Evolutionary conservation across 805 yeast species (phyloP), one percentile per base, ranked within the genome.

Genomic region (Yarrowia porcina): DNA sequence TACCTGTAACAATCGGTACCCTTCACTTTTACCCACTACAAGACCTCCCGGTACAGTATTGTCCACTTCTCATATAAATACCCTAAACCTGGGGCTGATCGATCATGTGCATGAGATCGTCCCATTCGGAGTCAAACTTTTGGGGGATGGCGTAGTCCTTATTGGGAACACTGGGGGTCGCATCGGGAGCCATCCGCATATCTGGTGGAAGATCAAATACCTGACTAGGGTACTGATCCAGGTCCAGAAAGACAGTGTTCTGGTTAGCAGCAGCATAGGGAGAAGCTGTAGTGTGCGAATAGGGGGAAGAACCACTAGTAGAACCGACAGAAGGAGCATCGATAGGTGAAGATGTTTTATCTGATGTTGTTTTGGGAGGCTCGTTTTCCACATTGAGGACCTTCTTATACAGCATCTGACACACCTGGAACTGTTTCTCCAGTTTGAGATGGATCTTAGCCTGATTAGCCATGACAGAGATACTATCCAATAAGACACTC

Each of bases 231-330:
- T 52, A 52, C 33, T 13, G 32, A 11, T 52, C 59, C 3, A 52
- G 33, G 7, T 52, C 59, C 23, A 52, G 4, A 13, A 52, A 36
- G 13, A 52, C 28, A n/a, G 59, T 52, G 59, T 52, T 52, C 33
- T 52, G 59, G 59, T 52, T 52, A 13, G 59, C 59, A 15, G 59
- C 59, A n/a, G 59, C 36, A 21, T 52, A 52, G 9, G 59, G 59
- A 35, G 59, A 52, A 1, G 59, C 33, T 12, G 50, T 36, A 3
- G 44, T 36, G 21, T 33, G 41, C 11, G 59, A 36, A 4, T 52
- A 36, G 9, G 59, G 59, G 8, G 59, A 52, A 7, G 59, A 52
- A 33, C 25, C 44, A 25, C 23, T 27, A 4, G 44, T 52, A 17
- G 59, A 52, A 13, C 33, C 44, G 10, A 36, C 25, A 6, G 59